Percentiles rank a stretch among this genome's conserved stretches.
phyloP scores from a whole-genome alignment of 2,329 filamentous ascomycete genomes.

The Penicillium paneum region DNA sequence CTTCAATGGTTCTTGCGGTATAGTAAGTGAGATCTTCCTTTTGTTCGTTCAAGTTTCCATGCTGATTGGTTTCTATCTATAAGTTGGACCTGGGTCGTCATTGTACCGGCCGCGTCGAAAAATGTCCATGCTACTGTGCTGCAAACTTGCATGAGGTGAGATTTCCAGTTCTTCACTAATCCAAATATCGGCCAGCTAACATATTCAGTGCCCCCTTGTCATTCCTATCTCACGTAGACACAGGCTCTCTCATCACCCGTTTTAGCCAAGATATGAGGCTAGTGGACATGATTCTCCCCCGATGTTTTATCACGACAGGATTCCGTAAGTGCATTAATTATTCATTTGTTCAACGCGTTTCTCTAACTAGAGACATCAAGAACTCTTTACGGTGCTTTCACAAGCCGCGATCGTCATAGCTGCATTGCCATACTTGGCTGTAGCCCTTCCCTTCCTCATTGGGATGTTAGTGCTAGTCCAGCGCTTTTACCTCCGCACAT shows the following conservation, averaged over 20 bases:
- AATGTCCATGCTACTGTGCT: slow-evolving; percentile 24
- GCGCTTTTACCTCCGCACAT: slow-evolving; percentile 18
- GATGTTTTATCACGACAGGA: slow-evolving; percentile 1
- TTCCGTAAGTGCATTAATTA: not conserved
- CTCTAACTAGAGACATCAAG: not conserved
- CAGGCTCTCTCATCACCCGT: slow-evolving; percentile 35
- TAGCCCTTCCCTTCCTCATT: slow-evolving; percentile 9
- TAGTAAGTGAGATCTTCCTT: not conserved
- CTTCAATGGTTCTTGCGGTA: not conserved
- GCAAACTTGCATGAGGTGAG: slow-evolving; percentile 12
- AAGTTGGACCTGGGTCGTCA: slow-evolving; percentile 17
- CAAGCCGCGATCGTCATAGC: slow-evolving; percentile 12
- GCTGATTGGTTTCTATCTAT: not conserved
- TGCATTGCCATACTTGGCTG: slow-evolving; percentile 15
- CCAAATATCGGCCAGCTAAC: not conserved
- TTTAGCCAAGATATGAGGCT: slow-evolving; percentile 49
- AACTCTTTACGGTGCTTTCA: not conserved
- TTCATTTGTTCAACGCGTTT: not conserved
- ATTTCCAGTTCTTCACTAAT: not conserved
- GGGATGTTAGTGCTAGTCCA: slow-evolving; percentile 14
- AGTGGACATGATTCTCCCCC: slow-evolving; percentile 44
- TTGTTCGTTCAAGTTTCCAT: not conserved
- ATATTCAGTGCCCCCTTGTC: slow-evolving; percentile 37
- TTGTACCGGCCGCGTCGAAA: slow-evolving; percentile 18
- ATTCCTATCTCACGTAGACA: slow-evolving; percentile 45